Evolutionary conservation across 805 yeast genomes (phyloP).

Genomic region (Candida ortonii): DNA sequence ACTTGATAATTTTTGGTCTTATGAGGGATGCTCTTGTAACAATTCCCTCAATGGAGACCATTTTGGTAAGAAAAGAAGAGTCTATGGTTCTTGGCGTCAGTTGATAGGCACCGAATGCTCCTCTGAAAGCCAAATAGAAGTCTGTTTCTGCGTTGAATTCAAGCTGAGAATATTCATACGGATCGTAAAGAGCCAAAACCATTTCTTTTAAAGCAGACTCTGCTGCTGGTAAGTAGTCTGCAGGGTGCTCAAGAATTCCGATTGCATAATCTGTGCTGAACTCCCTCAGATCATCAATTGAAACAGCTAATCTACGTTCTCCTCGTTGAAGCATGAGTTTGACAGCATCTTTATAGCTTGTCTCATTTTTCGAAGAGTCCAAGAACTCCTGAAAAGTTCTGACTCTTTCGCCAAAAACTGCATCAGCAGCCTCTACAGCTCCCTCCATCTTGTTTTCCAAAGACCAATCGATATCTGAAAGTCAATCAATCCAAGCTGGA

Average conservation of each 20-base stretch:
- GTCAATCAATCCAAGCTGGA: background rate
- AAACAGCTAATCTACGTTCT: slow-evolving; percentile 63
- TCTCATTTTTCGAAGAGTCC: slow-evolving; percentile 47
- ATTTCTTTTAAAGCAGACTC: slow-evolving; percentile 83
- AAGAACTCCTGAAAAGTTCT: slow-evolving; percentile 87
- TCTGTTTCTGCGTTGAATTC: slow-evolving; percentile 58
- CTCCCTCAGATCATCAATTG: slow-evolving; percentile 83
- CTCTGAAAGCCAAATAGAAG: slow-evolving; percentile 77
- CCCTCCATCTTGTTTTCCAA: slow-evolving; percentile 29
- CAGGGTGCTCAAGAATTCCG: slow-evolving; percentile 72
- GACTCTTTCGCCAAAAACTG: slow-evolving; percentile 71
- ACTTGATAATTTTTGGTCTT: slow-evolving; percentile 85
- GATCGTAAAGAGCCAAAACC: slow-evolving; percentile 69
- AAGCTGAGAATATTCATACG: slow-evolving; percentile 48
- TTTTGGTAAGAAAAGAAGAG: slow-evolving; percentile 70
- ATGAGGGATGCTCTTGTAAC: slow-evolving; percentile 92
- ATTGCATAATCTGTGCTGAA: slow-evolving; percentile 73
- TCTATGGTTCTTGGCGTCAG: slow-evolving; percentile 86
- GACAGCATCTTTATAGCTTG: slow-evolving; percentile 68
- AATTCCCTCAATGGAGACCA: slow-evolving; percentile 91
- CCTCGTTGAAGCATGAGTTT: slow-evolving; percentile 69
- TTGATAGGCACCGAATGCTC: slow-evolving; percentile 86
- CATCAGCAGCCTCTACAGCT: slow-evolving; percentile 30
- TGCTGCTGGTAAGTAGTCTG: slow-evolving; percentile 85
- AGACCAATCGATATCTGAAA: no score